These are phyloP conservation scores for Periconia sp. DNA, from an alignment of 2,329 filamentous ascomycete genomes.

Conservation along the genomic window DNA sequence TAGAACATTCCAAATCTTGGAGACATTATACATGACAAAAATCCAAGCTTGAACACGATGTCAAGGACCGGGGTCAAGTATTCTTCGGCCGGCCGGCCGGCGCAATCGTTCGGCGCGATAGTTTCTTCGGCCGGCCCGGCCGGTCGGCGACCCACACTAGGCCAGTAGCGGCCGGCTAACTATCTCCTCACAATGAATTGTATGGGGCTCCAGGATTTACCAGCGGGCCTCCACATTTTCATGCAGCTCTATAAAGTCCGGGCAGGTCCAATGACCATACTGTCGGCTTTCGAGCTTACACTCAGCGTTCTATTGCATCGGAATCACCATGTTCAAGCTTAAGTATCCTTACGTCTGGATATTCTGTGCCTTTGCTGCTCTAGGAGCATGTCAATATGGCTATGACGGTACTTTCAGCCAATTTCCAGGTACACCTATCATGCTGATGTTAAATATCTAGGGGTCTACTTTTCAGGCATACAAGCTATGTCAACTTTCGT, in stretches of 20 bases:
- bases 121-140: slow-evolving; percentile 1
- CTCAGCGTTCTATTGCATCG: not conserved
- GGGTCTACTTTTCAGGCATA: slow-evolving; percentile 47
- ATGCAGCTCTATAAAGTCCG: not conserved
- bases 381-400: slow-evolving; percentile 48
- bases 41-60: too few species aligned
- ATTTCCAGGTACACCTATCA: not conserved
- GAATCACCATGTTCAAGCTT: slow-evolving; percentile 16
- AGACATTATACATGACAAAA: too few species aligned
- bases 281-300: not conserved
- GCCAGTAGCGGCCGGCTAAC: not conserved
- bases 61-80: too few species aligned
- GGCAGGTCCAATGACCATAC: not conserved
- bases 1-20: too few species aligned
- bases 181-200: not conserved
- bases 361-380: slow-evolving; percentile 45
- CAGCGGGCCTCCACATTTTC: not conserved
- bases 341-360: slow-evolving; percentile 41
- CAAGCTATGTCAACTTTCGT: slow-evolving; percentile 43
- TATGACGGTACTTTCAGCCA: slow-evolving; percentile 26
- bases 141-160: not conserved
- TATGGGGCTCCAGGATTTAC: not conserved
- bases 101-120: too few species aligned
- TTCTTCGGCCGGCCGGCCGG: too few species aligned
- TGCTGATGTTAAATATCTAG: slow-evolving; percentile 5